phyloP scores from a whole-genome alignment of 2,329 filamentous ascomycete species.

The Huntiella bhutanensis region DNA sequence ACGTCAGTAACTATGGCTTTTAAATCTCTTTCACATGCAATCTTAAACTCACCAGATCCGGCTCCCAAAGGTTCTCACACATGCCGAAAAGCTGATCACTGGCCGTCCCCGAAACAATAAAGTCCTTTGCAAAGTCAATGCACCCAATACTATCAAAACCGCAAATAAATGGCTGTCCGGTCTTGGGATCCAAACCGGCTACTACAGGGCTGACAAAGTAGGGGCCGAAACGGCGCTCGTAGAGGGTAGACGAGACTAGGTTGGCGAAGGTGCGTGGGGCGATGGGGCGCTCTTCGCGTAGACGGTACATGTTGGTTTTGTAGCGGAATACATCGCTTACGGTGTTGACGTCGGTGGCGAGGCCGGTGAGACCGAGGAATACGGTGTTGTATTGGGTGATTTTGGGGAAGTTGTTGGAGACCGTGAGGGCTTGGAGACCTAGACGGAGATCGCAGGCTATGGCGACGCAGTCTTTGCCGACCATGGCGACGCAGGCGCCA shows the following conservation, averaged over 20 bases:
- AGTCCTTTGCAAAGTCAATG: conserved; percentile 99
- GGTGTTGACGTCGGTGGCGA: conserved; percentile 87
- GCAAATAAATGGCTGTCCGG: conserved; percentile 90
- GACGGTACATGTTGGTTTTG: conserved; percentile 99
- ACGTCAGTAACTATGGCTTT: not conserved
- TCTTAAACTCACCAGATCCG: conserved; percentile 56
- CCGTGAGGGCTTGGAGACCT: conserved; percentile 85
- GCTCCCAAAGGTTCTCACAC: conserved; percentile 95
- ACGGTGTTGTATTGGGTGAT: conserved; percentile 95
- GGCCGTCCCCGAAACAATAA: conserved; percentile 91
- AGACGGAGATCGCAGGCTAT: conserved; percentile 98
- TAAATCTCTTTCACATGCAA: not conserved
- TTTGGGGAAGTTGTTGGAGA: conserved; percentile 99
- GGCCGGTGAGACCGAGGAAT: conserved; percentile 86
- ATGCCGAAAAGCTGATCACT: conserved; percentile 97
- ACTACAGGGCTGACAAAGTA: conserved; percentile 94
- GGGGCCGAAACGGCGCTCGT: conserved; percentile 89
- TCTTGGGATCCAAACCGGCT: conserved; percentile 86
- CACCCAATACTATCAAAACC: conserved; percentile 98
- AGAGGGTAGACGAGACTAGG: conserved; percentile 75
- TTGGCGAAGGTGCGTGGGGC: conserved; percentile 90
- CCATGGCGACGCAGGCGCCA: conserved; percentile 95
- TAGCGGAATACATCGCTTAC: conserved; percentile 96
- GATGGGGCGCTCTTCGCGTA: conserved; percentile 95
- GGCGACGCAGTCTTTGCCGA: conserved; percentile 98